phyloP scores from a whole-genome alignment of 805 yeast species.

The Zygotorulaspora florentina region DNA sequence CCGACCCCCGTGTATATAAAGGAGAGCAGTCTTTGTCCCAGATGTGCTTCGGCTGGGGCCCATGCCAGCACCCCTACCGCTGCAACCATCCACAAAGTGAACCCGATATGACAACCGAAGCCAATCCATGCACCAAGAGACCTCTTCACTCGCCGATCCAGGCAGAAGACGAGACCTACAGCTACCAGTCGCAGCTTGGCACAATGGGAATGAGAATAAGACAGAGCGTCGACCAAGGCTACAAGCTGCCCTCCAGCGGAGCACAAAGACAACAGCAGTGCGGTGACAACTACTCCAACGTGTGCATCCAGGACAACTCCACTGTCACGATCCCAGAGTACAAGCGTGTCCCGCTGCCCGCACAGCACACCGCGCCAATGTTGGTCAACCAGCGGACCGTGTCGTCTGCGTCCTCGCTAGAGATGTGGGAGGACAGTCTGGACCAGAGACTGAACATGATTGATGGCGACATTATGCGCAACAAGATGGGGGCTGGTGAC shows the following conservation, averaged over 20 bases:
- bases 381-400: slow-evolving; percentile 34
- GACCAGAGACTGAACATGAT: slow-evolving; percentile 36
- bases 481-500: slow-evolving; percentile 24
- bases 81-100: too few species aligned
- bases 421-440: slow-evolving; percentile 39
- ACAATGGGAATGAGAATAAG: slow-evolving; percentile 70
- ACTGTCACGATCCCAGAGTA: slow-evolving; percentile 28
- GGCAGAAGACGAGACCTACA: slow-evolving; percentile 19
- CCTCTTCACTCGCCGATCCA: slow-evolving; percentile 30
- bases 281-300: slow-evolving; percentile 16
- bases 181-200: slow-evolving; percentile 40
- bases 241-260: slow-evolving; percentile 25
- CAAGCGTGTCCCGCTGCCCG: slow-evolving; percentile 37
- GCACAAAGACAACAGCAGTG: slow-evolving; percentile 7
- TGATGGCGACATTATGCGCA: slow-evolving; percentile 27
- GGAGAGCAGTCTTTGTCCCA: too few species aligned
- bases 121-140: slow-evolving; percentile 30
- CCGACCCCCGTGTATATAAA: neutral
- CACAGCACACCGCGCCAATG: slow-evolving; percentile 32
- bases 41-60: too few species aligned
- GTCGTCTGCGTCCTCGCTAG: slow-evolving; percentile 36
- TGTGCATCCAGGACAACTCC: slow-evolving; percentile 24
- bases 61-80: too few species aligned
- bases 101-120: neutral
- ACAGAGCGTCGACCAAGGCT: slow-evolving; percentile 62